Base-by-base conservation (phyloP, 768 basidiomycete genomes). In the Mycena galopus region DNA sequence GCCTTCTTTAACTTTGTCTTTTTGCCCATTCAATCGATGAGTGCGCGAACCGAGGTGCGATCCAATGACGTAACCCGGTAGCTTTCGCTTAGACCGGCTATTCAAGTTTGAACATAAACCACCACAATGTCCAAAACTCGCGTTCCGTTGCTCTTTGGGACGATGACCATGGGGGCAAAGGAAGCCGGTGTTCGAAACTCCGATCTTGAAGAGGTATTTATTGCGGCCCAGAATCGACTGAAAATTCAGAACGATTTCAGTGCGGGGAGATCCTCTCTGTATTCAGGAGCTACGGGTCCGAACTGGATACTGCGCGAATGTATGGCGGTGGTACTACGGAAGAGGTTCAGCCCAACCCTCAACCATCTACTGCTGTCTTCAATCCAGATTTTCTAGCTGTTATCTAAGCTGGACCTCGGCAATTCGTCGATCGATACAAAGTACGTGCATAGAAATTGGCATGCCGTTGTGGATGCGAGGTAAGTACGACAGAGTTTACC, bases 1-100 rank as follows among this genome's bases (percentile, higher is more conserved):
- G 61, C 69, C 79, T 90, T 89, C 82, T 89, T 90, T 57, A 84
- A 71, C 80, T 90, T 92, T 75, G 86, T 89, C 79, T 83, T 86
- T 80, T 91, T 94, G 68, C 80, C 84, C 89, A 90, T 90, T 57
- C 66, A 69, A 39, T 56, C 76, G 57, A 6, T 51, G n/a, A 44
- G 42, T 4, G 42, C 9, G 42, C 9, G 17, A 19, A 44, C 19
- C 44, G 5, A 47, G 17, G 21, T n/a, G 44, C 25, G 76, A 19
- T 44, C 19, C 10, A 35, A 23, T 51, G 37, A 60, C 29, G 65
- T 58, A 50, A 55, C 30, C 56, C 42, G 30, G 42, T 35, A 27
- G 56, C 35, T 35, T 44, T 56, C 53, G 16, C 30, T 42, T 42
- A 19, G 16, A 51, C 37, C 53, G 33, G 57, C 21, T n/a, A 12